Conservation (phyloP, 129 eudicot genomes). For the Helianthus tuberosus region DNA sequence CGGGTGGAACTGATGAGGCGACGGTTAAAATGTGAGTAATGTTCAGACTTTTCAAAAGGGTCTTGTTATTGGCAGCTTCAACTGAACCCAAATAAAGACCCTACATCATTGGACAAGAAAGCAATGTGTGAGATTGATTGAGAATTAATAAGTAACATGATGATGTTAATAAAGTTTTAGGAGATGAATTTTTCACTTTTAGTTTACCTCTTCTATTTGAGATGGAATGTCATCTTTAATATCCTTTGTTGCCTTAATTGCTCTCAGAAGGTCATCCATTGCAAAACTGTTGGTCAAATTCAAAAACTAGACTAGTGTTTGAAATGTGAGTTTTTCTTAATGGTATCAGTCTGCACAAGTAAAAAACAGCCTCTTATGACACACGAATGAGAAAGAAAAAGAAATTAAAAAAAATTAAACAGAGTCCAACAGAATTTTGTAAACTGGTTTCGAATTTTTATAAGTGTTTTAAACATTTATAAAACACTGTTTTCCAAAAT, state of each 20-base stretch:
- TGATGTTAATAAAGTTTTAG: not conserved
- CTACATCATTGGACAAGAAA: constrained; percentile 29
- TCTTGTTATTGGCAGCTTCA: constrained; percentile 81
- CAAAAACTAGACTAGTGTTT: too few species aligned
- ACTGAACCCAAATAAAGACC: constrained; percentile 87
- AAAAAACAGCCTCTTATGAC: too few species aligned
- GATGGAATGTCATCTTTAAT: constrained; percentile 61
- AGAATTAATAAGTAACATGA: not conserved
- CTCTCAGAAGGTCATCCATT: constrained; percentile 58
- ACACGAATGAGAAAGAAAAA: too few species aligned
- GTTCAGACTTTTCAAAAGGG: constrained; percentile 64
- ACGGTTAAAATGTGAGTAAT: constrained; percentile 77
- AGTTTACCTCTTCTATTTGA: constrained; percentile 81
- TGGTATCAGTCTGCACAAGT: too few species aligned
- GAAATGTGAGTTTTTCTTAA: too few species aligned
- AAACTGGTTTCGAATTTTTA: not conserved
- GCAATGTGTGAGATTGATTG: too few species aligned
- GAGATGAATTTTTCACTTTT: not conserved
- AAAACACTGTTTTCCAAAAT: not conserved
- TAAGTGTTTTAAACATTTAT: not conserved
- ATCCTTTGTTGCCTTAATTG: constrained; percentile 42
- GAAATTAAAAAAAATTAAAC: constrained; percentile 27
- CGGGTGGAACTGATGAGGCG: constrained; percentile 48
- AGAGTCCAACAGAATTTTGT: not conserved
- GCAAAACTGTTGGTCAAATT: not conserved